Percentiles rank a stretch among this genome's conserved stretches.
Evolutionary conservation across 441 rosid genomes (phyloP).

Genomic region (Sinapis alba): DNA sequence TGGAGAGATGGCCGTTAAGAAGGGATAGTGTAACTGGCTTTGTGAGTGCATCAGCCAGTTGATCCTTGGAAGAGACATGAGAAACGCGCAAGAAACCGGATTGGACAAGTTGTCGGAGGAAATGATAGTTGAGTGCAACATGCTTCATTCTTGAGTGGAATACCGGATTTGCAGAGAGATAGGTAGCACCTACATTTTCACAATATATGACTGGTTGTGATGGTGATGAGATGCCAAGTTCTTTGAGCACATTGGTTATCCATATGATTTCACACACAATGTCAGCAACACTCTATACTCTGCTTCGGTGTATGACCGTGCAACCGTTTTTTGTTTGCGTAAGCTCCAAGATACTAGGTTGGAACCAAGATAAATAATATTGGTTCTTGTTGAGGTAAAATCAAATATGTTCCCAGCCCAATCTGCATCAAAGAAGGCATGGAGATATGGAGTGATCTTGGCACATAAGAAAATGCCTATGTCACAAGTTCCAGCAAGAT

Average conservation of each 20-base stretch:
- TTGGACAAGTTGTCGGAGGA: not conserved
- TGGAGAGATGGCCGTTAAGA: not conserved
- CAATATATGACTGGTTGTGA: not conserved
- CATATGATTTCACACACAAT: not conserved
- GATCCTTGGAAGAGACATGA: not conserved
- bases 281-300: not conserved
- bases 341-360: not conserved
- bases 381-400: no score
- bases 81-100: not conserved
- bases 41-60: not conserved
- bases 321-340: not conserved
- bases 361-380: not conserved
- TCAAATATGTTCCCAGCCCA: no score
- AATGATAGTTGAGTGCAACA: not conserved
- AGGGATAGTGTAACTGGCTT: not conserved
- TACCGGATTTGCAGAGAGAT: not conserved
- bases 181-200: not conserved
- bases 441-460: no score
- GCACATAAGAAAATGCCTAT: no score
- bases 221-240: not conserved
- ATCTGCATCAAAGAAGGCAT: no score
- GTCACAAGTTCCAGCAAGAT: no score
- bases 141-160: not conserved
- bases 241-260: not conserved
- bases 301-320: not conserved